A percentile compares a stretch with the other conserved stretches of the same genome.
These are phyloP conservation scores for Actinomortierella ambigua DNA, from an alignment of 371 early-diverging fungal species.

Conservation along the genomic window DNA sequence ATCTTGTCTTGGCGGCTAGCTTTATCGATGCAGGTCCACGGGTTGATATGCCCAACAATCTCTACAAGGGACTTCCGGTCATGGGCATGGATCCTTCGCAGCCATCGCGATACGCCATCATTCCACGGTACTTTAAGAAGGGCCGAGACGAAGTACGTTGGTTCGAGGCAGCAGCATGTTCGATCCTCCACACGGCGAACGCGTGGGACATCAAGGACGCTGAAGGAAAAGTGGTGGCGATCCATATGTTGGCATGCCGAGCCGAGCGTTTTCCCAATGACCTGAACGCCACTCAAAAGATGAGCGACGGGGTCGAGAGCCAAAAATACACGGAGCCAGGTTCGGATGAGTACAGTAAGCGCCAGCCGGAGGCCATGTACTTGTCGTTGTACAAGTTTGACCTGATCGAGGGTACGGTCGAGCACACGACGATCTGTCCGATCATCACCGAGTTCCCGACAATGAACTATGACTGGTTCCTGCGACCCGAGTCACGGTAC, in stretches of 20 bases:
- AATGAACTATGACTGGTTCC: neutral
- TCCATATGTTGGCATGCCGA: neutral
- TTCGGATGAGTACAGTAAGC: neutral
- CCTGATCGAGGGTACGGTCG: neutral
- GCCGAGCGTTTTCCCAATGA: neutral
- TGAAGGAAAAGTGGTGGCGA: conserved; percentile 1
- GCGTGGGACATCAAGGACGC: neutral
- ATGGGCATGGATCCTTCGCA: neutral
- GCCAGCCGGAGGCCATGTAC: neutral
- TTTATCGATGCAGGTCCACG: neutral
- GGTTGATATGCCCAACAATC: neutral
- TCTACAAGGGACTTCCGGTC: neutral
- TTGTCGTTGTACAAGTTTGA: neutral
- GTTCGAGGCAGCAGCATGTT: neutral
- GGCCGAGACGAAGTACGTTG: neutral
- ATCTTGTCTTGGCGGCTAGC: no score
- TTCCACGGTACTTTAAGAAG: neutral
- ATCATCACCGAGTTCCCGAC: neutral
- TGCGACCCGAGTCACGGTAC: neutral
- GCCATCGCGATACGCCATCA: neutral
- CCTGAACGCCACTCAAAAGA: neutral
- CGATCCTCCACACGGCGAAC: conserved; percentile 1
- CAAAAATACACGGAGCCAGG: neutral
- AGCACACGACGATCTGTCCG: neutral
- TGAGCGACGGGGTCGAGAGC: no score